Base-by-base conservation (phyloP, 2,329 filamentous ascomycete species). In the Gremmenia infestans region DNA sequence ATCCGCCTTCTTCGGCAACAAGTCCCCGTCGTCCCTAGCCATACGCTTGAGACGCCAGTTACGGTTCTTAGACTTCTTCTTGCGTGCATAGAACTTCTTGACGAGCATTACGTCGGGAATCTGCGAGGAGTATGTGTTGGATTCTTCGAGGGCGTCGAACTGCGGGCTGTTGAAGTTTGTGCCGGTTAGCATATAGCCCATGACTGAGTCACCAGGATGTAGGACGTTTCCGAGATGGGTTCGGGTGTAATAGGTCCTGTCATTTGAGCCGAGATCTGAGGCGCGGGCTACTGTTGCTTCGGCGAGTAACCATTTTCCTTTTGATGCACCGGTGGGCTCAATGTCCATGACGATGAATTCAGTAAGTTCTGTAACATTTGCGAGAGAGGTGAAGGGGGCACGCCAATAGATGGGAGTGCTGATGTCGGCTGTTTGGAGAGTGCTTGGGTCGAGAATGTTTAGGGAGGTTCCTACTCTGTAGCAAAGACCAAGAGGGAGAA, bases 281-380 rank as follows among this genome's bases (percentile, higher is more conserved):
- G 93, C 89, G 25, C 89, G 86, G 15, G 91, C 91, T 8, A 99
- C 86, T 1, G 91, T 96, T 6, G 86, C 90, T 74, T 99, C 94
- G 8, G 90, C 88, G 3, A 96, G 82, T 53, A 87, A 79, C 79
- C 87, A 95, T 64, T 89, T 89, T 53, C 94, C 94, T 65, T 88
- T 91, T 56, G 83, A 81, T 22, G 80, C 79, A 32, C 87, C 88
- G 0, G 87, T 78, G 0, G 86, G 85, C 70, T 99, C 94, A 58
- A 97, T 93, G 68, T 99, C 94, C 77, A 99, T 89, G 40, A 99
- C 80, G 56, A 97, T 85, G 68, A 97, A 99, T 72, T 99, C 94
- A 22, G 89, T 86, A 14, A 99, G 80, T 53, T 95, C 87, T 55
- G 86, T 84, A 2, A 91, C 85, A 63, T 97, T 92, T 2, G 93